These are phyloP conservation scores for Poterioochromonas sp. DNA, from an alignment of 352 stramenopile genomes.

Conservation along the genomic window DNA sequence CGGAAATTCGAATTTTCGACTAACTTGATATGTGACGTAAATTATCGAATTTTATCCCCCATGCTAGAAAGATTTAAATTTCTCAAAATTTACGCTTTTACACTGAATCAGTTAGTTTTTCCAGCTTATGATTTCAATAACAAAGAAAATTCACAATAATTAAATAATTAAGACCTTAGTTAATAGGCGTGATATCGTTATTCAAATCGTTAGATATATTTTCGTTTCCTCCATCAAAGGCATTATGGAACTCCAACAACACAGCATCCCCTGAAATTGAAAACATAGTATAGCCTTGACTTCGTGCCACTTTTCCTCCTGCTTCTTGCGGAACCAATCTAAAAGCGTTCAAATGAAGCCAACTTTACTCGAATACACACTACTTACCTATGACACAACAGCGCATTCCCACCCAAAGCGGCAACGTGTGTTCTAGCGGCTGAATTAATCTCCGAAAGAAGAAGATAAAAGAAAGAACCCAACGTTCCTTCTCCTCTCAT, in stretches of 20 bases:
- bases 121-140: too few relatives aligned
- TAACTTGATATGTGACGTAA: too few relatives aligned
- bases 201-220: too few relatives aligned
- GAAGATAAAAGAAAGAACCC: conserved; percentile 15
- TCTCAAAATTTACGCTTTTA: too few relatives aligned
- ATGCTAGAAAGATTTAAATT: too few relatives aligned
- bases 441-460: conserved; percentile 26
- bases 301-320: background rate
- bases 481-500: conserved; percentile 6
- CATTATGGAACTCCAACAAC: background rate
- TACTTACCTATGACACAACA: conserved; percentile 35
- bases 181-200: too few relatives aligned
- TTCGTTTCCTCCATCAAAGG: too few relatives aligned
- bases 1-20: too few relatives aligned
- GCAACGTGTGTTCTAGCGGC: conserved; percentile 23
- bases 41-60: too few relatives aligned
- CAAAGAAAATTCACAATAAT: too few relatives aligned
- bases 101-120: too few relatives aligned
- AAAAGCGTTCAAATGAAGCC: background rate
- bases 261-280: conserved; percentile 24
- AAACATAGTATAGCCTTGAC: conserved; percentile 21
- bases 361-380: background rate
- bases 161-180: too few relatives aligned
- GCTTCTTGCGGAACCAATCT: background rate
- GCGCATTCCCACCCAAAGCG: conserved; percentile 31